A percentile compares a stretch with the other conserved stretches of the same genome.
phyloP scores from a whole-genome alignment of 2,329 filamentous ascomycete genomes.

The Fusarium ramigenum region DNA sequence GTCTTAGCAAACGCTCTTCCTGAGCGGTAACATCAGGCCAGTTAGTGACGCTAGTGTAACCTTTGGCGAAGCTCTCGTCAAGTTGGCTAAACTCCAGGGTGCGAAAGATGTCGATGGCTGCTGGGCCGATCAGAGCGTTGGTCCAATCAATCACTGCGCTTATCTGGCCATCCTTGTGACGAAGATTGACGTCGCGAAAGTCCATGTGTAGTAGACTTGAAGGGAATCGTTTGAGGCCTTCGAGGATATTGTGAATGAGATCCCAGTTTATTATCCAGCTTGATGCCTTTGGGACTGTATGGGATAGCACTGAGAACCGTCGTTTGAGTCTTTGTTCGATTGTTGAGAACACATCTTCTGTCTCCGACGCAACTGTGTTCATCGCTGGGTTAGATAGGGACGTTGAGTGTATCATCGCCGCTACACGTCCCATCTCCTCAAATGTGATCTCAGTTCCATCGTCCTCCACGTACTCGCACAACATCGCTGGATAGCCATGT shows the following conservation, averaged over 20 bases:
- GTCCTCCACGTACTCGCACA: slow-evolving; percentile 14
- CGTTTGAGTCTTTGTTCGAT: slow-evolving; percentile 8
- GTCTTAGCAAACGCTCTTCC: not conserved
- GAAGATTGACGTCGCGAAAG: slow-evolving; percentile 14
- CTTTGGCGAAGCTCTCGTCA: not conserved
- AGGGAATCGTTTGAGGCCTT: not conserved
- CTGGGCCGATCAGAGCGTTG: slow-evolving; percentile 5
- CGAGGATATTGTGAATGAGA: not conserved
- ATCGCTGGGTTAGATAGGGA: rapidly evolving
- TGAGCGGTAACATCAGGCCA: rapidly evolving
- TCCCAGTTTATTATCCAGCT: not conserved
- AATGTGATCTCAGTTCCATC: not conserved
- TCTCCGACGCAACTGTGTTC: not conserved
- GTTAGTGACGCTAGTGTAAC: not conserved
- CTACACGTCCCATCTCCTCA: slow-evolving; percentile 11
- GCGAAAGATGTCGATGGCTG: slow-evolving; percentile 3
- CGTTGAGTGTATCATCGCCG: not conserved
- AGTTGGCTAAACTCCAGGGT: slow-evolving; percentile 4
- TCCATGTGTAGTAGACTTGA: slow-evolving; percentile 11
- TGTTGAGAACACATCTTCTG: not conserved
- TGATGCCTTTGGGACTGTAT: not conserved
- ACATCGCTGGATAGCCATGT: slow-evolving; percentile 1
- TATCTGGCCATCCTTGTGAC: not conserved
- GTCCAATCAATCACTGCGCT: slow-evolving; percentile 17
- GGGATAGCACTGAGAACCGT: not conserved